phyloP scores from a whole-genome alignment of 2,329 filamentous ascomycete genomes.

The Dothidotthia symphoricarpi region DNA sequence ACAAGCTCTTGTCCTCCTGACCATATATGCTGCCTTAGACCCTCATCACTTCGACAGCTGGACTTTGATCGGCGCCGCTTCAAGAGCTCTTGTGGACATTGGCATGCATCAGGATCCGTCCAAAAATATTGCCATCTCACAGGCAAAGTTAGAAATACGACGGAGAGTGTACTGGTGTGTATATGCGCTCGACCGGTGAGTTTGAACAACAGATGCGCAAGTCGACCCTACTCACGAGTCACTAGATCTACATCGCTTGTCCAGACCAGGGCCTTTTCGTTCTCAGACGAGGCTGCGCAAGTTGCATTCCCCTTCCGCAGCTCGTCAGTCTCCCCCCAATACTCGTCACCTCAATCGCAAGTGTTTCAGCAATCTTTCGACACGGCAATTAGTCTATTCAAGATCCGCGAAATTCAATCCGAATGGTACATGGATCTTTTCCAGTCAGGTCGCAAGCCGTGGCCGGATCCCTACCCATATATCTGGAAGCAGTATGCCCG shows the following conservation, averaged over 20 bases:
- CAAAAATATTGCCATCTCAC: slow-evolving; percentile 64
- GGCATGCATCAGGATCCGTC: slow-evolving; percentile 92
- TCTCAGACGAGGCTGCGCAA: slow-evolving; percentile 82
- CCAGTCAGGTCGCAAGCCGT: slow-evolving; percentile 68
- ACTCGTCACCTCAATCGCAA: slow-evolving; percentile 50
- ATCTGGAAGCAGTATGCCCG: slow-evolving; percentile 74
- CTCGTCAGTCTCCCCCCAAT: slow-evolving; percentile 39
- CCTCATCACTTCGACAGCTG: slow-evolving; percentile 90
- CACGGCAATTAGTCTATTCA: slow-evolving; percentile 74
- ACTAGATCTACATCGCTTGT: slow-evolving; percentile 81
- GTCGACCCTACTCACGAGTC: slow-evolving; percentile 13
- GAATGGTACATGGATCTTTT: slow-evolving; percentile 87
- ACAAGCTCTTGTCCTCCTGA: slow-evolving; percentile 80
- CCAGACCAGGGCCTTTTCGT: slow-evolving; percentile 83
- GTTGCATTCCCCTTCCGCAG: slow-evolving; percentile 68
- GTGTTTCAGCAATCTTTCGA: slow-evolving; percentile 60
- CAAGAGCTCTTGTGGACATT: slow-evolving; percentile 81
- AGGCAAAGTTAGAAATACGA: slow-evolving; percentile 70
- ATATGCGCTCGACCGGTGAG: slow-evolving; percentile 80
- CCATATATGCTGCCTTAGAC: slow-evolving; percentile 86
- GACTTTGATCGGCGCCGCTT: slow-evolving; percentile 89
- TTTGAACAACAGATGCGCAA: slow-evolving; percentile 2
- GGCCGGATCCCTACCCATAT: slow-evolving; percentile 67
- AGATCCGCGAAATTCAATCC: slow-evolving; percentile 81
- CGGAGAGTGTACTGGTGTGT: slow-evolving; percentile 86